Evolutionary conservation across 192 early-diverging fungal species (phyloP).

Genomic region (Anaeromyces robustus): DNA sequence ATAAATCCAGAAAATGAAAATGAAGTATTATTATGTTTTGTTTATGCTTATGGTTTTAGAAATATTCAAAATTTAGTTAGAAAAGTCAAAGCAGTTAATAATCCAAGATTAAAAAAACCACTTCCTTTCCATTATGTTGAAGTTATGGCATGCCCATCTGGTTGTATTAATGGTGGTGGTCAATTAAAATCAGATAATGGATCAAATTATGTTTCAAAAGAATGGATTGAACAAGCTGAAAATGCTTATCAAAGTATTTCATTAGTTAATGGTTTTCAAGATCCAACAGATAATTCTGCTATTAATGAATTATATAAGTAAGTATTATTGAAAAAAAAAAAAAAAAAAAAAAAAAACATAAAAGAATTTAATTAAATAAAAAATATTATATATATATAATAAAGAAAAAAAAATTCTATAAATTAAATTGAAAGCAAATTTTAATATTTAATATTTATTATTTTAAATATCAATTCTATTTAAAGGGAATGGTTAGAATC

Average conservation of each 20-base stretch:
- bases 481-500: constrained; percentile 70
- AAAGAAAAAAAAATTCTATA: neutral
- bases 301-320: constrained; percentile 47
- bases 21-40: constrained; percentile 54
- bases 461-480: neutral
- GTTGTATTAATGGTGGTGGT: constrained; percentile 96
- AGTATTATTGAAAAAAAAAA: no score
- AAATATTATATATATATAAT: neutral
- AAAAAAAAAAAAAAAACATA: neutral
- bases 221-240: constrained; percentile 59
- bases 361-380: no score
- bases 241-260: constrained; percentile 38
- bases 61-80: constrained; percentile 96
- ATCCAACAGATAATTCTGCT: constrained; percentile 50
- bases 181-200: constrained; percentile 51
- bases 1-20: constrained; percentile 12
- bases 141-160: constrained; percentile 93
- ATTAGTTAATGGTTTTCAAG: constrained; percentile 10
- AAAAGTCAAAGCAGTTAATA: constrained; percentile 60
- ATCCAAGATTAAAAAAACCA: constrained; percentile 21
- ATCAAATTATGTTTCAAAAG: constrained; percentile 38
- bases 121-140: constrained; percentile 76
- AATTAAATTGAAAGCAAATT: no score
- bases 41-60: constrained; percentile 81
- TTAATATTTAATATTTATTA: no score